phyloP scores from a whole-genome alignment of 2,329 filamentous ascomycete species.

The Neonectria faginata region DNA sequence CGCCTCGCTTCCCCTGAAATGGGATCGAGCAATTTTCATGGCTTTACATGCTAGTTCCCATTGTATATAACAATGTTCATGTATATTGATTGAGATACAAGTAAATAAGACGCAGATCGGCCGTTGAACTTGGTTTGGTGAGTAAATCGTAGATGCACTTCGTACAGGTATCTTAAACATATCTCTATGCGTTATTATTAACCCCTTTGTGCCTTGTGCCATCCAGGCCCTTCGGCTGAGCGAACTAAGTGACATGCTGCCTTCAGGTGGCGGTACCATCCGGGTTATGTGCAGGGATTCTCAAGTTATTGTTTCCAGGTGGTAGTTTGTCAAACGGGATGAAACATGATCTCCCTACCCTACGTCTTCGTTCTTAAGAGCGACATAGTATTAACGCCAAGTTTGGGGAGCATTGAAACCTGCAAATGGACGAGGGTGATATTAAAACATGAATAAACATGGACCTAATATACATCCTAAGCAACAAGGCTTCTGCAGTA shows the following conservation, averaged over 20 bases:
- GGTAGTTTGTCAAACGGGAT: background rate
- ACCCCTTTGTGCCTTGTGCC: no score
- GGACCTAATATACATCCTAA: background rate
- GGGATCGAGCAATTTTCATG: slow-evolving; percentile 8
- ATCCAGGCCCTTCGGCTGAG: no score
- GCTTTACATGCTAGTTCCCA: slow-evolving; percentile 24
- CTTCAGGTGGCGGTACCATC: no score
- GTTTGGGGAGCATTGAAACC: background rate
- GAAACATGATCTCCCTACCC: background rate
- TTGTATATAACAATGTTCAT: slow-evolving; percentile 27
- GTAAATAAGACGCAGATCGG: slow-evolving; percentile 4
- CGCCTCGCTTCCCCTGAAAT: background rate
- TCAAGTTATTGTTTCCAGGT: background rate
- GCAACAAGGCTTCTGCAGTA: background rate
- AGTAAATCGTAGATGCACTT: no score
- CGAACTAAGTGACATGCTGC: no score
- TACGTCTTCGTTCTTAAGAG: background rate
- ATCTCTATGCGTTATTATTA: no score
- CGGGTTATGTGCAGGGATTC: background rate
- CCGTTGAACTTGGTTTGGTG: background rate
- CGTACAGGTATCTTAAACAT: no score
- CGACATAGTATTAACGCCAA: background rate
- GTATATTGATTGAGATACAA: slow-evolving; percentile 21
- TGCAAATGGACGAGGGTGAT: background rate
- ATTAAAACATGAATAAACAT: background rate